Conservation (phyloP, 305 asterid species). For the Euphrasia arctica region DNA sequence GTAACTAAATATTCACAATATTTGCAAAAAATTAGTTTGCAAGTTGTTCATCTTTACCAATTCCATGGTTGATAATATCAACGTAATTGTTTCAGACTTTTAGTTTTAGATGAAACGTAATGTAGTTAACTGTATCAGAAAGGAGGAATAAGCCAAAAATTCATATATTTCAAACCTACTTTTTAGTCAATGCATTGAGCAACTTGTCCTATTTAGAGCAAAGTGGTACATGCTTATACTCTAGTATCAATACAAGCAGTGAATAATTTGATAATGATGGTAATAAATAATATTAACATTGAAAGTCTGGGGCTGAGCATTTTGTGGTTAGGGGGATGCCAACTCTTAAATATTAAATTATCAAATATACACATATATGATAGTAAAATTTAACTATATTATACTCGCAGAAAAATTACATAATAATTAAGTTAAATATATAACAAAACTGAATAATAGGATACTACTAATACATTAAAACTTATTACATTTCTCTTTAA, state of each 20-base stretch:
- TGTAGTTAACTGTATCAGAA: no score
- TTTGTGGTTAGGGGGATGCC: no score
- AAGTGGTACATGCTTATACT: background rate
- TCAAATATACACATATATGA: no score
- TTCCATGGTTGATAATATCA: background rate
- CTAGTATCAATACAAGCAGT: background rate
- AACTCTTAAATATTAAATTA: no score
- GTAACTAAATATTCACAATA: background rate
- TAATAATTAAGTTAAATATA: no score
- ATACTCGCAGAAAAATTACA: no score
- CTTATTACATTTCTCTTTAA: no score
- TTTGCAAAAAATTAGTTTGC: background rate
- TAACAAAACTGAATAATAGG: no score
- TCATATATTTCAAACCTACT: background rate
- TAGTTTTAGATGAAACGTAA: background rate
- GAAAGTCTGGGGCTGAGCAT: no score
- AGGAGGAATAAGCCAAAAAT: no score
- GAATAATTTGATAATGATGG: constrained; percentile 8
- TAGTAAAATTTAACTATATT: no score
- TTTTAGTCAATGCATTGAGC: constrained; percentile 5
- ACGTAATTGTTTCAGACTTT: background rate
- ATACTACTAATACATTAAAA: no score
- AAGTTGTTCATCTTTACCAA: background rate
- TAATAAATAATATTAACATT: background rate
- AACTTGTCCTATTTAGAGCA: background rate